Conservation (phyloP, 1,284 basidiomycete species). For the Ustilago trichophora region DNA sequence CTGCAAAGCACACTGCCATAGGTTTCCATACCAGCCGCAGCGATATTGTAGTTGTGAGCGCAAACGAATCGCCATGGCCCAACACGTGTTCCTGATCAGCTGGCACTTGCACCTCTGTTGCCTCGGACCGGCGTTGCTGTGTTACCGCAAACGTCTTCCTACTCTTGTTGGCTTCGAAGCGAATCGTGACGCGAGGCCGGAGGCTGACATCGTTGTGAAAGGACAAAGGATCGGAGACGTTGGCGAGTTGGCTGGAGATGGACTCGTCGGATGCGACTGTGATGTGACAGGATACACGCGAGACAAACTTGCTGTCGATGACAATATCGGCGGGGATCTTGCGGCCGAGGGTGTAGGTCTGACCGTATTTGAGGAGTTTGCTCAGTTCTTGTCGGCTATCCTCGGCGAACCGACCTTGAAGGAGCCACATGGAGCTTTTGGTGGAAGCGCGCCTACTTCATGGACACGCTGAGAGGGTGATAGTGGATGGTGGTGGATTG, state of each 20-base stretch:
- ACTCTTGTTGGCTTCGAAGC: slow-evolving; percentile 50
- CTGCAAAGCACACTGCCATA: slow-evolving; percentile 40
- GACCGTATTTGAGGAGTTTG: slow-evolving; percentile 53
- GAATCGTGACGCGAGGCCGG: slow-evolving; percentile 41
- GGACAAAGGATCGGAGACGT: slow-evolving; percentile 9
- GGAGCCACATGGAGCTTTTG: slow-evolving; percentile 56
- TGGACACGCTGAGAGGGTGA: too few relatives aligned
- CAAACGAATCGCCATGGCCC: slow-evolving; percentile 30
- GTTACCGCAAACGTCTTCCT: slow-evolving; percentile 30
- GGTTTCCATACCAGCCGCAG: slow-evolving; percentile 42
- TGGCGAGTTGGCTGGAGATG: slow-evolving; percentile 2
- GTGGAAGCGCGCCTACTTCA: too few relatives aligned
- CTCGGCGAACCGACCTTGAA: slow-evolving; percentile 48
- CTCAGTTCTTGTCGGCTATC: slow-evolving; percentile 33
- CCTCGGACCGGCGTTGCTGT: slow-evolving; percentile 12
- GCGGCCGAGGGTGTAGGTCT: slow-evolving; percentile 51
- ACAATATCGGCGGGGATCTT: slow-evolving; percentile 57
- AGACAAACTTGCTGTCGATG: slow-evolving; percentile 54
- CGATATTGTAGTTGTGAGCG: slow-evolving; percentile 44
- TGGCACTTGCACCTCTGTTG: slow-evolving; percentile 23
- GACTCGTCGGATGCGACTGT: slow-evolving; percentile 24
- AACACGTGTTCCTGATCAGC: slow-evolving; percentile 27
- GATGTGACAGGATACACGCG: slow-evolving; percentile 39
- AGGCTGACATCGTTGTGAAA: slow-evolving; percentile 20
- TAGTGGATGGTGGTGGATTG: too few relatives aligned